Conservation (phyloP, 2,329 filamentous ascomycete genomes). For the Curvularia verruculosa region DNA sequence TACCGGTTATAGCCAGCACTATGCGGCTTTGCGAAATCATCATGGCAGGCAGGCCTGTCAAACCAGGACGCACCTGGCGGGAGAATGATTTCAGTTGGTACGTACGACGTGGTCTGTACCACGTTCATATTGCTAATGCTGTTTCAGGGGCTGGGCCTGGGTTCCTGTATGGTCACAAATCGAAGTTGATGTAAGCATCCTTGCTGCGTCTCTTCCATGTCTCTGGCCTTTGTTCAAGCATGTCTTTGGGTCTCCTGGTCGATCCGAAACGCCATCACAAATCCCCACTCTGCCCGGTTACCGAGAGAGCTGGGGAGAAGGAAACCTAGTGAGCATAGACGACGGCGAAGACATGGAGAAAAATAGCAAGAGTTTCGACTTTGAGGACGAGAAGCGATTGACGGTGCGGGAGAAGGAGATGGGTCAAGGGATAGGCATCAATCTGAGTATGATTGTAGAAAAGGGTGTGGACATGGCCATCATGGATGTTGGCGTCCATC, state of each 20-base stretch:
- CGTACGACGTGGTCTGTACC: neutral
- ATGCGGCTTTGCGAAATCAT: conserved; percentile 37
- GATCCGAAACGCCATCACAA: conserved; percentile 20
- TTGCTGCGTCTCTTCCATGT: conserved; percentile 37
- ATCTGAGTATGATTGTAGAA: neutral
- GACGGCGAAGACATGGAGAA: conserved; percentile 4
- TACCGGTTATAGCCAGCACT: conserved; percentile 35
- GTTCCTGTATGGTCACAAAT: conserved; percentile 42
- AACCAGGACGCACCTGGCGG: conserved; percentile 21
- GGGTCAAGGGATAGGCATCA: conserved; percentile 5
- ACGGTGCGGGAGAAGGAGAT: conserved; percentile 9
- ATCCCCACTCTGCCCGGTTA: conserved; percentile 25
- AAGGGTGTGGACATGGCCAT: neutral
- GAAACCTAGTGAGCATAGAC: conserved; percentile 7
- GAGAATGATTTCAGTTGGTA: conserved; percentile 34
- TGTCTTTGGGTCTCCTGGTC: conserved; percentile 6
- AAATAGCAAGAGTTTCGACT: neutral
- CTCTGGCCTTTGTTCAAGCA: conserved; percentile 33
- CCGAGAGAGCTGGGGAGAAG: conserved; percentile 15
- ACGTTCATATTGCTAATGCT: conserved; percentile 10
- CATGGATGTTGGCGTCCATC: neutral
- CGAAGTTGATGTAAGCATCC: conserved; percentile 38
- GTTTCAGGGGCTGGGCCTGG: conserved; percentile 31
- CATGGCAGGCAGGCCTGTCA: conserved; percentile 21
- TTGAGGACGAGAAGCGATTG: conserved; percentile 10